phyloP scores from a whole-genome alignment of 306 rosid genomes.

The Cucumis hystrix region DNA sequence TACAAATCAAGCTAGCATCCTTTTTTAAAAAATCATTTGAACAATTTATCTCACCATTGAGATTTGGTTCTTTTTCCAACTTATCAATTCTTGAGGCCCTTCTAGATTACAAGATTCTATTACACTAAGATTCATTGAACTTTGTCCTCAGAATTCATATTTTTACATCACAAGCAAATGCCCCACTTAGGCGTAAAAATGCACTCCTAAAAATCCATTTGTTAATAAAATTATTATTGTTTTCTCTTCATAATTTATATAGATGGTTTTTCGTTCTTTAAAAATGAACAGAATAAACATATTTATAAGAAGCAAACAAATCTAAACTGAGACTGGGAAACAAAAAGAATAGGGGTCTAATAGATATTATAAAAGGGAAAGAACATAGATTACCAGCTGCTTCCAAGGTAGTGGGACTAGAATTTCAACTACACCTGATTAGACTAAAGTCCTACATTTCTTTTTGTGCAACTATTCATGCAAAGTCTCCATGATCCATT shows the following conservation, averaged over 20 bases:
- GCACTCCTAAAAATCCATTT: no score
- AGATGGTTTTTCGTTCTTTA: neutral
- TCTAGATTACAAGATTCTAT: no score
- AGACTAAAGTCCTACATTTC: neutral
- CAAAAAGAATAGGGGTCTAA: neutral
- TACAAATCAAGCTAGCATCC: no score
- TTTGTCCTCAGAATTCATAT: no score
- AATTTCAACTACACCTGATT: neutral
- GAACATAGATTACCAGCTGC: neutral
- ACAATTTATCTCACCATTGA: no score
- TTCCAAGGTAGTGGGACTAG: neutral
- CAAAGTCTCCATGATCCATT: neutral
- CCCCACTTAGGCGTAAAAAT: no score
- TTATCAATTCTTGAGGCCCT: no score
- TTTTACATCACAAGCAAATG: no score
- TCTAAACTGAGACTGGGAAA: neutral
- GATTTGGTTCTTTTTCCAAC: no score
- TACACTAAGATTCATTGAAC: no score
- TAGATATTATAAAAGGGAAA: neutral
- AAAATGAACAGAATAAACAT: neutral
- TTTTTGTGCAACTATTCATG: neutral
- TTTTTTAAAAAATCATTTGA: no score
- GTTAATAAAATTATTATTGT: no score
- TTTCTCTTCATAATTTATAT: neutral
- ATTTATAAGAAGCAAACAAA: neutral